Conservation (phyloP, 352 stramenopile genomes). For the Thraustochytrium sp. region DNA sequence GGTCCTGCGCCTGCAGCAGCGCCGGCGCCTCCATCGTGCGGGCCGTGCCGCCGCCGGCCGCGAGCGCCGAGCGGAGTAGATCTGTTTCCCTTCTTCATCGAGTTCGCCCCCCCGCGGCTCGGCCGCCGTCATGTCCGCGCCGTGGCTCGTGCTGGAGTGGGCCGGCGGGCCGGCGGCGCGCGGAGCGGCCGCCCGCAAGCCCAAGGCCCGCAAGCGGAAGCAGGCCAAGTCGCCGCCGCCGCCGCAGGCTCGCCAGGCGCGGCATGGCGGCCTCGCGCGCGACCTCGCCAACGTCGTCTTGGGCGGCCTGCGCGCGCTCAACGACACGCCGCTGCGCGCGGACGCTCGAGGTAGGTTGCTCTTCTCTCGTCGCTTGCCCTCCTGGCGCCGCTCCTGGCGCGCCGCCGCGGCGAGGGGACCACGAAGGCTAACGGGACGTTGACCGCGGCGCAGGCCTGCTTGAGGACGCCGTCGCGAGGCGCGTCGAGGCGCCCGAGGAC, state of each 20-base stretch:
- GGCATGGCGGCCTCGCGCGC: neutral
- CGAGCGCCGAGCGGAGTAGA: too few species aligned
- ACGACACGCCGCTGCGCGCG: neutral
- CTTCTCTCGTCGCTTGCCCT: too few species aligned
- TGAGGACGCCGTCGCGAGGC: neutral
- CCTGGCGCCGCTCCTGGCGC: too few species aligned
- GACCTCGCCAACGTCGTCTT: neutral
- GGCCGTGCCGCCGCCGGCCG: too few species aligned
- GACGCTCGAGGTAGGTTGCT: neutral
- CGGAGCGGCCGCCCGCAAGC: neutral
- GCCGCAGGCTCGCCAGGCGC: neutral
- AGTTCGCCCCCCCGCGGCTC: too few species aligned
- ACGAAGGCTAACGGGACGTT: neutral
- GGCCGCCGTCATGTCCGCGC: neutral
- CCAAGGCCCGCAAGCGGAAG: neutral
- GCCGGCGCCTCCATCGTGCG: too few species aligned
- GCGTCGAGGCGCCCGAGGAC: neutral
- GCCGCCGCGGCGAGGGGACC: neutral
- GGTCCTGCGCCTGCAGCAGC: too few species aligned
- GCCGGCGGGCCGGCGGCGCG: neutral
- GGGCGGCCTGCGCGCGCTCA: neutral
- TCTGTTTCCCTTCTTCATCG: too few species aligned
- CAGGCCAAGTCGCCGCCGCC: neutral
- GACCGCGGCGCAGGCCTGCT: neutral
- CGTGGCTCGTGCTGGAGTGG: neutral